phyloP scores from a whole-genome alignment of 352 stramenopile genomes.

The Phytophthora lateralis region DNA sequence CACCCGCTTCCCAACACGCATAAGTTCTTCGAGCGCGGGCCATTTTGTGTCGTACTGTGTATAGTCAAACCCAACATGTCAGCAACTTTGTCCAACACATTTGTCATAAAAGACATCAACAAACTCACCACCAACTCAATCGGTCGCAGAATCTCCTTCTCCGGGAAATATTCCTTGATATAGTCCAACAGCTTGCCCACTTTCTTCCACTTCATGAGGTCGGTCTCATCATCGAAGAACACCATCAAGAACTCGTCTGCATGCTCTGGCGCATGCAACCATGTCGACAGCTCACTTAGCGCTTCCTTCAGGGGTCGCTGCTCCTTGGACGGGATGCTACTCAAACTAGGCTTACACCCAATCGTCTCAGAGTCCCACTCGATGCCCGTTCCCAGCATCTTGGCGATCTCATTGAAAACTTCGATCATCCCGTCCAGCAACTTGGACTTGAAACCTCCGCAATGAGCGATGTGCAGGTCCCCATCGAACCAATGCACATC shows the following conservation, averaged over 20 bases:
- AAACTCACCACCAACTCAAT: slow-evolving; percentile 59
- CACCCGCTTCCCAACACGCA: slow-evolving; percentile 66
- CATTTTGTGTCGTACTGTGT: slow-evolving; percentile 59
- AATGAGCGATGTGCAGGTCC: slow-evolving; percentile 76
- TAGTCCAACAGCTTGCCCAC: slow-evolving; percentile 66
- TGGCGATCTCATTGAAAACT: slow-evolving; percentile 59
- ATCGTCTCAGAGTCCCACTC: slow-evolving; percentile 68
- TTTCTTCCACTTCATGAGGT: slow-evolving; percentile 85
- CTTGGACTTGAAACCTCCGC: slow-evolving; percentile 61
- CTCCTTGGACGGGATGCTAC: slow-evolving; percentile 75
- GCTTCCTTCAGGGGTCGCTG: slow-evolving; percentile 55
- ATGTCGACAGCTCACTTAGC: slow-evolving; percentile 61
- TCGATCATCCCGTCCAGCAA: slow-evolving; percentile 67
- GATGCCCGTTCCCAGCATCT: slow-evolving; percentile 47
- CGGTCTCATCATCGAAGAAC: slow-evolving; percentile 84
- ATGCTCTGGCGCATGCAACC: slow-evolving; percentile 64
- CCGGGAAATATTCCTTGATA: slow-evolving; percentile 62
- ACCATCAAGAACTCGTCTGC: slow-evolving; percentile 76
- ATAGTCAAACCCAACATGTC: slow-evolving; percentile 2
- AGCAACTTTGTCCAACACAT: slow-evolving; percentile 1
- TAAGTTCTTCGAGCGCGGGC: slow-evolving; percentile 70
- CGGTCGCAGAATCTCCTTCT: slow-evolving; percentile 69
- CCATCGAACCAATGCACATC: slow-evolving; percentile 83
- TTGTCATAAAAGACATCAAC: slow-evolving; percentile 1
- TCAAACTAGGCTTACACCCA: slow-evolving; percentile 80